Conservation (phyloP, 805 yeast genomes). For the Spathaspora arborariae region DNA sequence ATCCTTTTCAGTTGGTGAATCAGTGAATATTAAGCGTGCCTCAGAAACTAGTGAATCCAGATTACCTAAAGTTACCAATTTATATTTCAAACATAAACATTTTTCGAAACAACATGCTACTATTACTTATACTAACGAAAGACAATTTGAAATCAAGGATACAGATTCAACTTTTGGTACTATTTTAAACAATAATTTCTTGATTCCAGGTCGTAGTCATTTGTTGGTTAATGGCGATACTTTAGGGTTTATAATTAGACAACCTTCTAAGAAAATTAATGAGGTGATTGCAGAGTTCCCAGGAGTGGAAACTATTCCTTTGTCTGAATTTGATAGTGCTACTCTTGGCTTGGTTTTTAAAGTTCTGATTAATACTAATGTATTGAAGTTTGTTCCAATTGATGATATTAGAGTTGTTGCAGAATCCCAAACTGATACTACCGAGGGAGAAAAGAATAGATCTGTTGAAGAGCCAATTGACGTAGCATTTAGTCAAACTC, state of each 20-base stretch:
- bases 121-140: conserved; percentile 8
- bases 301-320: conserved; percentile 13
- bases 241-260: conserved; percentile 33
- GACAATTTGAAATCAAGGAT: conserved; percentile 25
- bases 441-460: background rate
- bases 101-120: conserved; percentile 37
- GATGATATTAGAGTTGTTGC: background rate
- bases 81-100: conserved; percentile 31
- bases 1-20: background rate
- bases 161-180: conserved; percentile 38
- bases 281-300: conserved; percentile 9
- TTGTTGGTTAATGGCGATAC: conserved; percentile 21
- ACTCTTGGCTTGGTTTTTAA: conserved; percentile 18
- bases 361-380: conserved; percentile 11
- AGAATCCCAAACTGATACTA: background rate
- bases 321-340: conserved; percentile 19
- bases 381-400: conserved; percentile 13
- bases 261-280: conserved; percentile 23
- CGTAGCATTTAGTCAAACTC: background rate
- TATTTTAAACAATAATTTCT: conserved; percentile 23
- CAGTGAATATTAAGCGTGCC: conserved; percentile 5
- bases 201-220: conserved; percentile 15
- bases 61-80: conserved; percentile 22
- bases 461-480: background rate
- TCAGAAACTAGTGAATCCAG: conserved; percentile 6